phyloP scores from a whole-genome alignment of 805 yeast species.

The Saccharomycopsis fermentans region DNA sequence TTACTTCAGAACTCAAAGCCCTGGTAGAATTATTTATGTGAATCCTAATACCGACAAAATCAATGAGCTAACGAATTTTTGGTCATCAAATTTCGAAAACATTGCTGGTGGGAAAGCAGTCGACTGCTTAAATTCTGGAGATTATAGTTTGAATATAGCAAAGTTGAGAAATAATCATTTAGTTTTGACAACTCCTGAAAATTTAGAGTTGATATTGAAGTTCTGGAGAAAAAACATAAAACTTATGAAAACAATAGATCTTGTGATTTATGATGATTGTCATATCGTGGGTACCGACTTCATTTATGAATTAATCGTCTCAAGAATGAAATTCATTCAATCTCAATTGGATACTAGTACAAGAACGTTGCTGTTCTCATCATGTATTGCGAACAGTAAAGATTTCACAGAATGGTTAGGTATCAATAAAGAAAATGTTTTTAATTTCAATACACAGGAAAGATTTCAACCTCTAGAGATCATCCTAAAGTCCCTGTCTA shows the following conservation, averaged over 20 bases:
- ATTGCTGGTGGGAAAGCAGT: slow-evolving; percentile 51
- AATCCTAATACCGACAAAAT: slow-evolving; percentile 50
- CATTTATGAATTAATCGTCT: slow-evolving; percentile 56
- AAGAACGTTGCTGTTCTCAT: slow-evolving; percentile 48
- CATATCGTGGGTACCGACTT: slow-evolving; percentile 53
- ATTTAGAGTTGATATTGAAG: slow-evolving; percentile 63
- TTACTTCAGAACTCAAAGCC: slow-evolving; percentile 54
- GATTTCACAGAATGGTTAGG: slow-evolving; percentile 88
- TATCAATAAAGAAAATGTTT: slow-evolving; percentile 46
- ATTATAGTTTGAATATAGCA: slow-evolving; percentile 42
- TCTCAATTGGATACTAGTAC: slow-evolving; percentile 45
- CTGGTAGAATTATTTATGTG: slow-evolving; percentile 67
- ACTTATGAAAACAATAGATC: slow-evolving; percentile 55
- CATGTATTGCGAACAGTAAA: slow-evolving; percentile 61
- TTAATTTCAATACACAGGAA: slow-evolving; percentile 60
- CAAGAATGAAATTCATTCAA: slow-evolving; percentile 63
- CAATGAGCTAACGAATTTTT: slow-evolving; percentile 35
- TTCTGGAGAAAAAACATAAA: slow-evolving; percentile 72
- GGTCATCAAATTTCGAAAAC: slow-evolving; percentile 41
- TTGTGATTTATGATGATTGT: slow-evolving; percentile 63
- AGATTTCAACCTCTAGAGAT: slow-evolving; percentile 48
- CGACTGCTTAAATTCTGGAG: slow-evolving; percentile 45
- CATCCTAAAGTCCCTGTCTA: slow-evolving; percentile 39
- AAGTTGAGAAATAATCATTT: slow-evolving; percentile 53
- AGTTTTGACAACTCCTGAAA: slow-evolving; percentile 67